Percentiles rank a stretch among this genome's conserved stretches.
These are phyloP conservation scores for Nemophila menziesii DNA, from an alignment of 257 asterid species.

Conservation along the genomic window DNA sequence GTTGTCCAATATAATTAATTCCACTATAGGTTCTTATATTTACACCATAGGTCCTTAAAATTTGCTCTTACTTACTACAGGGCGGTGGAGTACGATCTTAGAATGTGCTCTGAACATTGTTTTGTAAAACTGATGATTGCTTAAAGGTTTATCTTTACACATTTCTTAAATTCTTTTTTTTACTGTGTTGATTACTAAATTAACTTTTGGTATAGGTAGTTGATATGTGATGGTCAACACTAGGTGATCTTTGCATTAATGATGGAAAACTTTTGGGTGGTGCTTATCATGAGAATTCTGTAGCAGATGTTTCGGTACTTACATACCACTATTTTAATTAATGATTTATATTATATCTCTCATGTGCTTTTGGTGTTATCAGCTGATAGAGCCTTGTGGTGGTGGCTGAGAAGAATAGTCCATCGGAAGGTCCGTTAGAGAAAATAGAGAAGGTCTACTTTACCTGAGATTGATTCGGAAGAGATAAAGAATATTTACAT, in stretches of 20 bases:
- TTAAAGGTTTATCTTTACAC: conserved; percentile 45
- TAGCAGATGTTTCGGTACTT: conserved; percentile 80
- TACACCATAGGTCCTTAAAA: neutral
- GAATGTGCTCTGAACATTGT: conserved; percentile 87
- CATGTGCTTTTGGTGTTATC: too few species aligned
- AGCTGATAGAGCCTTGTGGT: too few species aligned
- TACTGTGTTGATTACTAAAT: conserved; percentile 13
- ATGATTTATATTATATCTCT: too few species aligned
- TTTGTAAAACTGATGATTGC: conserved; percentile 86
- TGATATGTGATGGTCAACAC: conserved; percentile 96
- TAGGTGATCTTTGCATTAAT: conserved; percentile 80
- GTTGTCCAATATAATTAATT: too few species aligned
- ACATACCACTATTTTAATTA: too few species aligned
- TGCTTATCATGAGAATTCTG: conserved; percentile 76
- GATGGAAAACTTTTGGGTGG: conserved; percentile 95
- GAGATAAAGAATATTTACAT: too few species aligned
- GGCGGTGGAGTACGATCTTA: conserved; percentile 77
- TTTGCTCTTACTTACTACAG: conserved; percentile 34
- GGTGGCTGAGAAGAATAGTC: too few species aligned
- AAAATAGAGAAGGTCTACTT: too few species aligned
- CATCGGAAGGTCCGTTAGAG: too few species aligned
- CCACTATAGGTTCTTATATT: too few species aligned
- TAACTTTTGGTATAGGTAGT: conserved; percentile 52
- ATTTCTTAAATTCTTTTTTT: conserved; percentile 1
- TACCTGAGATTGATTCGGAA: too few species aligned